These are phyloP conservation scores for Xylaria venustula DNA, from an alignment of 495 filamentous ascomycete species.

Conservation along the genomic window DNA sequence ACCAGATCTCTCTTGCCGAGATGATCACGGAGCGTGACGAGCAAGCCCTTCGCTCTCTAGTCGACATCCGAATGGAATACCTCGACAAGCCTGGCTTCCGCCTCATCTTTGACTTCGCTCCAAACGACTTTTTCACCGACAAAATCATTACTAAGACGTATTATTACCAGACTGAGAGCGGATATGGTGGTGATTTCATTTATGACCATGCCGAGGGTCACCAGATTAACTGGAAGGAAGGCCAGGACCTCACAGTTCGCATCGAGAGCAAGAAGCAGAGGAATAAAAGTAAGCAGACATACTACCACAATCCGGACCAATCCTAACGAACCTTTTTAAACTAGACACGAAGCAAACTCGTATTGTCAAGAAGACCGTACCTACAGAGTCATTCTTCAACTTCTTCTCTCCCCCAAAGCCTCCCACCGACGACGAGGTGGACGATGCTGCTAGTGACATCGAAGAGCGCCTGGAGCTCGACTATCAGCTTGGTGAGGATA, in stretches of 20 bases:
- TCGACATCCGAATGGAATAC: conserved; percentile 98
- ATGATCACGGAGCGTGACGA: conserved; percentile 98
- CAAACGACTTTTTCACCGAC: conserved; percentile 96
- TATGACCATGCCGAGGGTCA: conserved; percentile 98
- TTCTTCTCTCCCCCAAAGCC: conserved; percentile 97
- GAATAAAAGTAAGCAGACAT: conserved; percentile 82
- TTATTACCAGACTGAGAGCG: conserved; percentile 98
- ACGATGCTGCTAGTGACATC: conserved; percentile 83
- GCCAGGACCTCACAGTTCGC: conserved; percentile 88
- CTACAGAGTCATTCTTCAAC: conserved; percentile 99
- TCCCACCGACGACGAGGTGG: conserved; percentile 69
- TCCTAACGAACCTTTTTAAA: conserved; percentile 30
- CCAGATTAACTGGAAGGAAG: conserved; percentile 95
- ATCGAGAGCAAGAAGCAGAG: conserved; percentile 99
- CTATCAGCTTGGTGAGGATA: conserved; percentile 98
- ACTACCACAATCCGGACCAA: background rate
- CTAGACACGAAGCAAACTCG: conserved; percentile 99
- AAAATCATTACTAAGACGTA: conserved; percentile 98
- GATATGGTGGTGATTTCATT: conserved; percentile 98
- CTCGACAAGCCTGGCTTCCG: conserved; percentile 97
- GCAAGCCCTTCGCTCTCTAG: conserved; percentile 83
- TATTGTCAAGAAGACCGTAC: conserved; percentile 97
- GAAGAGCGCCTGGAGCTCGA: conserved; percentile 98
- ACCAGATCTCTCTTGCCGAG: conserved; percentile 91
- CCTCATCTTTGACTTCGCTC: conserved; percentile 92